Conservation (phyloP, 2,329 filamentous ascomycete species). For the Myriosclerotinia curreyana region DNA sequence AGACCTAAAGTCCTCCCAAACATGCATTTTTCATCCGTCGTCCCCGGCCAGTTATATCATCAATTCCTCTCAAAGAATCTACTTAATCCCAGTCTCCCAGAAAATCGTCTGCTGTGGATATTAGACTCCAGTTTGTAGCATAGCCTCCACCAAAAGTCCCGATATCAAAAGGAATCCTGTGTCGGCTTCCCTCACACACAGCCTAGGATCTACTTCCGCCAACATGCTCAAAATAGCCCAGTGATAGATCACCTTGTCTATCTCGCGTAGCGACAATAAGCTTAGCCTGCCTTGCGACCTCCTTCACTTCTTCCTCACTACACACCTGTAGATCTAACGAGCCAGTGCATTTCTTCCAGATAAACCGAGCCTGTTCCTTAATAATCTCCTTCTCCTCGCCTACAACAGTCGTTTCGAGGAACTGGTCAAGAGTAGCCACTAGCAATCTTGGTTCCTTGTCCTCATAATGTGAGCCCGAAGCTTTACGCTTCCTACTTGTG, state of each 20-base stretch:
- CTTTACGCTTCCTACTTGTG: neutral
- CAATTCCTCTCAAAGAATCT: neutral
- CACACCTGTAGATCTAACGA: neutral
- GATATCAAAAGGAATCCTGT: neutral
- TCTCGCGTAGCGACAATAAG: neutral
- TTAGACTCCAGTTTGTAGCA: no score
- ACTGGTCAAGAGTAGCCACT: neutral
- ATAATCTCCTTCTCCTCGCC: neutral
- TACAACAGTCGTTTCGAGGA: neutral
- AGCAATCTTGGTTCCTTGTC: neutral
- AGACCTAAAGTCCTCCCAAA: neutral
- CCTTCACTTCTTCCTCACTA: neutral
- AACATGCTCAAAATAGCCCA: no score
- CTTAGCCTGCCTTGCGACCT: neutral
- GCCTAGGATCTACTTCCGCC: no score
- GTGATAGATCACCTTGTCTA: neutral
- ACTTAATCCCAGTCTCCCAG: neutral
- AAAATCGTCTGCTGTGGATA: no score
- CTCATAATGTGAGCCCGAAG: neutral
- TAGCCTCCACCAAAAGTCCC: no score
- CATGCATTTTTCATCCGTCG: neutral
- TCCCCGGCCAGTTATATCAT: neutral
- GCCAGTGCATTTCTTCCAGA: neutral
- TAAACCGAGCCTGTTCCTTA: neutral
- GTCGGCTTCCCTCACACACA: neutral